A percentile compares a stretch with the other conserved stretches of the same genome.
These are phyloP conservation scores for Lactifluus piperatus DNA, from an alignment of 768 basidiomycete genomes.

Conservation along the genomic window DNA sequence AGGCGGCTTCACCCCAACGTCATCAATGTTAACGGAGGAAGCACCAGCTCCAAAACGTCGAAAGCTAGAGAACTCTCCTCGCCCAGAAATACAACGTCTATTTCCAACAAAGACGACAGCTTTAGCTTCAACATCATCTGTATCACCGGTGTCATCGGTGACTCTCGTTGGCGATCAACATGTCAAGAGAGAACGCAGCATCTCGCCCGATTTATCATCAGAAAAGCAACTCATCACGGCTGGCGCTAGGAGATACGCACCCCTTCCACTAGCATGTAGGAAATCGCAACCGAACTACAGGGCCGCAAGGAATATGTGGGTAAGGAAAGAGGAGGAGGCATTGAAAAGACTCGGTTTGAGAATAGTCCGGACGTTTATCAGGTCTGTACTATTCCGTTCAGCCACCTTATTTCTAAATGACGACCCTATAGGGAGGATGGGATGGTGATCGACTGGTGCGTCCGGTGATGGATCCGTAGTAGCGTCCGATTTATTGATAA, in stretches of 20 bases:
- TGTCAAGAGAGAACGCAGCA: slow-evolving; percentile 14
- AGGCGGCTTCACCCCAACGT: not conserved
- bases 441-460: slow-evolving; percentile 21
- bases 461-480: not conserved
- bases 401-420: not conserved
- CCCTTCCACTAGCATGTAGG: slow-evolving; percentile 14
- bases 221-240: slow-evolving; percentile 3
- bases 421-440: slow-evolving; percentile 14
- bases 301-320: slow-evolving; percentile 14
- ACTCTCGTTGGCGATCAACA: slow-evolving; percentile 4
- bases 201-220: slow-evolving; percentile 7
- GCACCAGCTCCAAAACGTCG: slow-evolving; percentile 2
- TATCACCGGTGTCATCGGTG: not conserved
- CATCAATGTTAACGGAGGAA: not conserved
- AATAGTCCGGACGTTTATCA: slow-evolving; percentile 13
- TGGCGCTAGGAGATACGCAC: slow-evolving; percentile 14
- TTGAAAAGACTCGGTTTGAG: slow-evolving; percentile 10
- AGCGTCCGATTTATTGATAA: not conserved
- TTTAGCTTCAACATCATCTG: not conserved
- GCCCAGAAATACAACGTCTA: not conserved
- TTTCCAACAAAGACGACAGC: not conserved
- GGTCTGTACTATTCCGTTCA: slow-evolving; percentile 3
- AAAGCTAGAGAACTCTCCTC: not conserved
- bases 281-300: slow-evolving; percentile 2
- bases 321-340: slow-evolving; percentile 3